phyloP scores from a whole-genome alignment of 2,329 filamentous ascomycete species.

The Verticillium longisporum region DNA sequence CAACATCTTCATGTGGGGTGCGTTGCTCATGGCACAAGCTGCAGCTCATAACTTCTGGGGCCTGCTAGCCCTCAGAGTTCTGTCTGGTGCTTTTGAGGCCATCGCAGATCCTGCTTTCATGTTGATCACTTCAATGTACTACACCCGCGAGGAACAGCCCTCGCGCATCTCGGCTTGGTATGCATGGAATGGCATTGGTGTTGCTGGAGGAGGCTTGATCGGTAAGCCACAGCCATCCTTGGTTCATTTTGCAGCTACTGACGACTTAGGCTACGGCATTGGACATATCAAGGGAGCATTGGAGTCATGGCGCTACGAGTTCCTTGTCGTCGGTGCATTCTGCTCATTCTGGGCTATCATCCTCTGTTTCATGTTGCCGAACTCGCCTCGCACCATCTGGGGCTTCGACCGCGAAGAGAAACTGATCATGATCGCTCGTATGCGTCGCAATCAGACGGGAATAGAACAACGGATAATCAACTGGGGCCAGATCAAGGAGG shows the following conservation, averaged over 20 bases:
- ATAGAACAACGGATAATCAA: constrained; percentile 51
- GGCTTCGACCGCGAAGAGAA: constrained; percentile 43
- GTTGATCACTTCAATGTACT: constrained; percentile 60
- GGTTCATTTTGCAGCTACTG: constrained; percentile 4
- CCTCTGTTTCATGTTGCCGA: constrained; percentile 49
- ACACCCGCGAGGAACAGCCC: constrained; percentile 56
- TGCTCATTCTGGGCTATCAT: constrained; percentile 54
- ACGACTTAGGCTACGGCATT: constrained; percentile 41
- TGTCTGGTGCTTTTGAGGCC: constrained; percentile 61
- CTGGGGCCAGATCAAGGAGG: constrained; percentile 46
- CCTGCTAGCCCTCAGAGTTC: constrained; percentile 46
- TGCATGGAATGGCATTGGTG: constrained; percentile 50
- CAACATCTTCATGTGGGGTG: constrained; percentile 51
- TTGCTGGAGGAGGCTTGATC: constrained; percentile 46
- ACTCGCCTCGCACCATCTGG: constrained; percentile 47
- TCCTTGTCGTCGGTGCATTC: constrained; percentile 54
- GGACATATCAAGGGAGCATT: constrained; percentile 51
- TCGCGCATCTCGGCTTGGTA: constrained; percentile 54
- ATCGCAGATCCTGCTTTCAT: constrained; percentile 44
- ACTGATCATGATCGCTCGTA: constrained; percentile 46
- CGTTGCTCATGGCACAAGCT: constrained; percentile 40
- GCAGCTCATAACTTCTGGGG: constrained; percentile 48
- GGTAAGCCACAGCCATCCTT: constrained; percentile 13
- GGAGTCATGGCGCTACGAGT: constrained; percentile 60
- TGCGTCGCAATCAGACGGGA: constrained; percentile 51